A percentile compares a stretch with the other conserved stretches of the same genome.
Evolutionary conservation across 495 filamentous ascomycete genomes (phyloP).

Genomic region (Hypoxylon intermedium): DNA sequence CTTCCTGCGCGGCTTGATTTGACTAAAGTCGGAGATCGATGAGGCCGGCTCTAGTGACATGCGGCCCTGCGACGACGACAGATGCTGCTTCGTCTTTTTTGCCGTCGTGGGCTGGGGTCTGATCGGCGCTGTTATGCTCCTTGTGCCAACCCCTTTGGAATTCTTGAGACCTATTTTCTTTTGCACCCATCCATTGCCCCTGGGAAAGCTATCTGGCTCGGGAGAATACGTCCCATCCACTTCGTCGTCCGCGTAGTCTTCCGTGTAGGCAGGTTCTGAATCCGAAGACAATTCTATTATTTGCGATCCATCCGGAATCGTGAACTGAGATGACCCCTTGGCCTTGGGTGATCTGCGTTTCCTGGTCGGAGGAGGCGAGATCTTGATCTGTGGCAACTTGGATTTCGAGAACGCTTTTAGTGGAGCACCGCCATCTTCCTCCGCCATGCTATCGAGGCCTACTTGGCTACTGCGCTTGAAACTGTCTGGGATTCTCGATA

Average conservation of each 20-base stretch:
- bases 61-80: constrained; percentile 24
- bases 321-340: constrained; percentile 33
- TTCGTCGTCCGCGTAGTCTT: constrained; percentile 54
- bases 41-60: constrained; percentile 3
- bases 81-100: constrained; percentile 3
- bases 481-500: constrained; percentile 17
- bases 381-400: constrained; percentile 19
- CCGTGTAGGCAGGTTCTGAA: constrained; percentile 46
- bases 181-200: constrained; percentile 37
- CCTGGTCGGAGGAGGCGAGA: constrained; percentile 24
- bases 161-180: constrained; percentile 19
- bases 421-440: not conserved
- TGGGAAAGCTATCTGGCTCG: constrained; percentile 27
- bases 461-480: constrained; percentile 12
- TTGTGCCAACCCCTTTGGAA: not conserved
- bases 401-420: constrained; percentile 5
- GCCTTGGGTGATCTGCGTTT: constrained; percentile 8
- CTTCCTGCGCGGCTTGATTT: constrained; percentile 26
- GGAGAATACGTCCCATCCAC: constrained; percentile 49
- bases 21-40: not conserved
- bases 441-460: not conserved
- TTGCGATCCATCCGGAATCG: constrained; percentile 48
- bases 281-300: constrained; percentile 50
- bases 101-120: not conserved
- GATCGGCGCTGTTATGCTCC: constrained; percentile 16